Percentiles rank a stretch among this genome's conserved stretches.
These are phyloP conservation scores for Boletus vermiculosoides DNA, from an alignment of 768 basidiomycete species.

Conservation along the genomic window DNA sequence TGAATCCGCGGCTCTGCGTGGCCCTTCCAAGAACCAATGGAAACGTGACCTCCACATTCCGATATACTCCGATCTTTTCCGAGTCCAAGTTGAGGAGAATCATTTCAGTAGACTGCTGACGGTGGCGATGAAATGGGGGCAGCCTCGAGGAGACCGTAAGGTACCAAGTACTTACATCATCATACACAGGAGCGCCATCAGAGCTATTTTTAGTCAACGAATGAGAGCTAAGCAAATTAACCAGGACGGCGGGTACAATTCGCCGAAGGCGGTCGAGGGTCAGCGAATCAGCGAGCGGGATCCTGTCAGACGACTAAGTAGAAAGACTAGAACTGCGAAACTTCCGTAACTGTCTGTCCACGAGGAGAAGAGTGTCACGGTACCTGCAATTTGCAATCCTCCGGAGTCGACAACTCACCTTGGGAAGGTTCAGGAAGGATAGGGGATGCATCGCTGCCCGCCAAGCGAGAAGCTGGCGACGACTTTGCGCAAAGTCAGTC, in stretches of 20 bases:
- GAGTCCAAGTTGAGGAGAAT: constrained; percentile 11
- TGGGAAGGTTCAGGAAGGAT: background rate
- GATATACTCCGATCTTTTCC: constrained; percentile 15
- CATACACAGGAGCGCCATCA: background rate
- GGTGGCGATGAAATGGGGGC: constrained; percentile 24
- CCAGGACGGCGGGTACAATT: background rate
- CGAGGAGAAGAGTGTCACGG: background rate
- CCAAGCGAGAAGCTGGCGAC: background rate
- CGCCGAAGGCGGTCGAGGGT: background rate
- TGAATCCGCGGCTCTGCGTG: constrained; percentile 13
- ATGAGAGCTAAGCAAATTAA: background rate
- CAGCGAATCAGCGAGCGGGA: background rate
- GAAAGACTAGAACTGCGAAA: background rate
- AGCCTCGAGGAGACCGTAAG: constrained; percentile 20
- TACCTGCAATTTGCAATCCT: background rate
- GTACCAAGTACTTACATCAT: constrained; percentile 12
- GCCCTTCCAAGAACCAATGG: constrained; percentile 22
- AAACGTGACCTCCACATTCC: constrained; percentile 16
- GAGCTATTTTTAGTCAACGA: background rate
- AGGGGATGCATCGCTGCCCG: background rate
- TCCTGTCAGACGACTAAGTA: background rate
- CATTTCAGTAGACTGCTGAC: constrained; percentile 7
- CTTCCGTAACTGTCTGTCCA: background rate
- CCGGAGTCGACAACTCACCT: background rate
- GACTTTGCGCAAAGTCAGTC: background rate